Base-by-base conservation (phyloP, 2,329 filamentous ascomycete genomes). In the Fusarium virguliforme region DNA sequence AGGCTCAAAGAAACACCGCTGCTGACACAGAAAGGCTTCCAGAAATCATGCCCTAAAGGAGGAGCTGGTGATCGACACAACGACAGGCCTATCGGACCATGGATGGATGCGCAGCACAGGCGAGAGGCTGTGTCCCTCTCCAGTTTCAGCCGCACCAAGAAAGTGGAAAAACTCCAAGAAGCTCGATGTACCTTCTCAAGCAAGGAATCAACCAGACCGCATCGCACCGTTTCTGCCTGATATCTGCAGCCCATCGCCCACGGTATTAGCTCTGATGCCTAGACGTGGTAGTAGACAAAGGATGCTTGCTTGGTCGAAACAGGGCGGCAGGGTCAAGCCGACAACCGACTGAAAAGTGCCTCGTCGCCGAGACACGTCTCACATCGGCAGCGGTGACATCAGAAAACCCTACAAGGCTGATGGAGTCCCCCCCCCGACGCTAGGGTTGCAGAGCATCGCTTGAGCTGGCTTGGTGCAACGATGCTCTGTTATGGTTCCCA, bases 321-420 rank as follows among this genome's bases (percentile, higher is more conserved):
- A 13, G 34, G 30, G 30, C 51, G 30, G 51, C 61, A 55, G 38
- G 61, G 51, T 67, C 46, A 32, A 60, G 35, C 46, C 41, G 41
- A 50, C 63, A 65, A 61, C 41, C 53, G 59, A 43, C 38, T 30
- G 24, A 54, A 70, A 57, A 71, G 46, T 68, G 70, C 67, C 67
- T 73, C 66, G 58, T 58, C 56, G 58, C 59, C 54, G 67, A 68
- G 71, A 65, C 64, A 60, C 46, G 71, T 74, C 69, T 75, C 67
- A 67, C 51, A 63, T 62, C 48, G 62, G 51, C 54, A 48, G 46
- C 63, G 50, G 73, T 75, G 73, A 75, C 73, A 72, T 75, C 60
- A 62, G 51, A 56, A 60, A 66, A 67, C 73, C 73, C 59, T 72
- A 73, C 74, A 75, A 70, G 73, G 73, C 73, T 75, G 73, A 74